Base-by-base conservation (phyloP, 2,329 filamentous ascomycete species). In the Pestalotiopsis sp. region DNA sequence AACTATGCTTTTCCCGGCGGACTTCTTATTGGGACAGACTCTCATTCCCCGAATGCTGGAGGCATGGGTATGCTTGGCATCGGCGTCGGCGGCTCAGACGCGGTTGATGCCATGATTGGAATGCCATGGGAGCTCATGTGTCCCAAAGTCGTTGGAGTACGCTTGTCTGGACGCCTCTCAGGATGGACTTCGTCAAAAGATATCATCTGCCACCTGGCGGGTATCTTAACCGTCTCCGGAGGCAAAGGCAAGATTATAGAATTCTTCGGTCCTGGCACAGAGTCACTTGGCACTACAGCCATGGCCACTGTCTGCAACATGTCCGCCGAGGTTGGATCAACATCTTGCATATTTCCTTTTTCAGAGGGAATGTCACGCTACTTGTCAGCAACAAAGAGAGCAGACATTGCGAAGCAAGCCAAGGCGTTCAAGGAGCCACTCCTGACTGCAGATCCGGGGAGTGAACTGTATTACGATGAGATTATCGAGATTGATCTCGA, bases 1-100 rank as follows among this genome's bases (percentile, higher is more conserved):
- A 98, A 98, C 89, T 98, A 98, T 83, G 95, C 95, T 81, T 98
- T 98, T 91, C 96, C 96, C 73, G 96, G 96, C 88, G 95, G 92
- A 89, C 90, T 99, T 69, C 90, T 99, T 80, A 98, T 98, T 79
- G 96, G 96, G 82, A 98, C 95, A 75, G 95, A 98, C 83, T 97
- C 94, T 68, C 96, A 99, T 87, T 98, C 96, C 69, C 95, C 95
- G 78, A 99, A 99, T 81, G 95, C 90, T 78, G 95, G 95, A 87
- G 95, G 95, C 89, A 91, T 98, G 69, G 95, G 94, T 81, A 97
- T 97, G 92, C 90, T 89, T 77, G 93, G 94, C 69, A 97, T 98
- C 79, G 95, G 95, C 90, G 95, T 98, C 72, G 95, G 95, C 85
- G 57, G 57, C 23, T 59, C 95, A 79, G 96, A 98, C 85, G 96